phyloP scores from a whole-genome alignment of 371 early-diverging fungal species.

The Lichtheimia hyalospora region DNA sequence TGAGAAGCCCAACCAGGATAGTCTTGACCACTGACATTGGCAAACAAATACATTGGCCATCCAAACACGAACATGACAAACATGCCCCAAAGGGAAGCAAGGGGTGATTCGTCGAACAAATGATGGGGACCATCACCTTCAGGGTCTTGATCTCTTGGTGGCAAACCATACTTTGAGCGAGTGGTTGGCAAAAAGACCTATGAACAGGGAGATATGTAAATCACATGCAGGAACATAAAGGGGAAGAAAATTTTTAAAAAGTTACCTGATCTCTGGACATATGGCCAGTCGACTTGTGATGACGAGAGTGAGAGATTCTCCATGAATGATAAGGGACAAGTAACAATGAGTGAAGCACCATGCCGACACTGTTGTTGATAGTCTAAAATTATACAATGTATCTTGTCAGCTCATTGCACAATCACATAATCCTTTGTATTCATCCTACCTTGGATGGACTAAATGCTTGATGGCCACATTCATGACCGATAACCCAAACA shows the following conservation, averaged over 20 bases:
- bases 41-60: conserved; percentile 81
- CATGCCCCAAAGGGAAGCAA: conserved; percentile 58
- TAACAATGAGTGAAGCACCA: conserved; percentile 76
- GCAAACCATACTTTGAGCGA: conserved; percentile 51
- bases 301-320: conserved; percentile 73
- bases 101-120: conserved; percentile 65
- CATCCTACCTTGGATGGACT: conserved; percentile 60
- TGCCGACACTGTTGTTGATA: conserved; percentile 82
- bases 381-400: conserved; percentile 17
- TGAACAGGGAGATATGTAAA: not conserved
- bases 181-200: conserved; percentile 80
- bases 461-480: conserved; percentile 86
- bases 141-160: conserved; percentile 30
- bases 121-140: conserved; percentile 46
- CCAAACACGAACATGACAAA: conserved; percentile 71
- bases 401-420: not conserved
- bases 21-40: conserved; percentile 72
- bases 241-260: conserved; percentile 6
- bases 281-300: conserved; percentile 84
- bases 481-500: conserved; percentile 90
- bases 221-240: not conserved
- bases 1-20: conserved; percentile 78
- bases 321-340: conserved; percentile 85
- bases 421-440: not conserved
- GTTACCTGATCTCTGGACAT: conserved; percentile 75